phyloP scores from a whole-genome alignment of 2,329 filamentous ascomycete species.

The Ceratocystis huliohia region DNA sequence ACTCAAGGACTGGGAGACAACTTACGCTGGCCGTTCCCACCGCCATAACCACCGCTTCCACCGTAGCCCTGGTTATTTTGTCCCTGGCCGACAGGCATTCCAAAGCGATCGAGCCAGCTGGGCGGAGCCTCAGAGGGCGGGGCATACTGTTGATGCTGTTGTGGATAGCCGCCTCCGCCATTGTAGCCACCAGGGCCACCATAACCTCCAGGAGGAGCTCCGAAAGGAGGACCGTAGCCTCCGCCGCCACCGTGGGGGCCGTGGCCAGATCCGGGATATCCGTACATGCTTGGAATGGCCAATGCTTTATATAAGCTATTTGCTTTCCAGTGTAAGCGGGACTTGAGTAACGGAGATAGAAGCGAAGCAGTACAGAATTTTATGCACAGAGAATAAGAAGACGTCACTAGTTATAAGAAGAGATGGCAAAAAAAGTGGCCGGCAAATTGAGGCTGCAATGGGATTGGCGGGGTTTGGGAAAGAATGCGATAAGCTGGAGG shows the following conservation, averaged over 20 bases:
- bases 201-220: slow-evolving; percentile 22
- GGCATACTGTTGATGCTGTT: slow-evolving; percentile 23
- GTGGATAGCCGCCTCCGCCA: slow-evolving; percentile 27
- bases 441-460: neutral
- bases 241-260: slow-evolving; percentile 20
- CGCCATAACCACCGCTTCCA: neutral
- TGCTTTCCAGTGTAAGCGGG: neutral
- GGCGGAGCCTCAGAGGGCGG: slow-evolving; percentile 23
- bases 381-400: neutral
- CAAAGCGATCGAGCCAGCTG: slow-evolving; percentile 22
- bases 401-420: neutral
- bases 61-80: slow-evolving; percentile 10
- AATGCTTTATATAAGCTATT: neutral
- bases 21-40: slow-evolving; percentile 6
- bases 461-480: slow-evolving; percentile 1
- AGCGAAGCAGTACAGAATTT: no score
- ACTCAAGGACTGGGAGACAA: neutral
- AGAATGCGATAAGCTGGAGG: slow-evolving; percentile 5
- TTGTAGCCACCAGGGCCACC: slow-evolving; percentile 23
- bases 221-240: slow-evolving; percentile 20
- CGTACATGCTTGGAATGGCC: slow-evolving; percentile 17
- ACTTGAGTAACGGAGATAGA: neutral
- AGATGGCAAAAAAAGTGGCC: neutral
- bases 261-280: slow-evolving; percentile 21
- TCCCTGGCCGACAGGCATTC: slow-evolving; percentile 17